phyloP scores from a whole-genome alignment of 1,284 basidiomycete species.

The Ustilago nuda region DNA sequence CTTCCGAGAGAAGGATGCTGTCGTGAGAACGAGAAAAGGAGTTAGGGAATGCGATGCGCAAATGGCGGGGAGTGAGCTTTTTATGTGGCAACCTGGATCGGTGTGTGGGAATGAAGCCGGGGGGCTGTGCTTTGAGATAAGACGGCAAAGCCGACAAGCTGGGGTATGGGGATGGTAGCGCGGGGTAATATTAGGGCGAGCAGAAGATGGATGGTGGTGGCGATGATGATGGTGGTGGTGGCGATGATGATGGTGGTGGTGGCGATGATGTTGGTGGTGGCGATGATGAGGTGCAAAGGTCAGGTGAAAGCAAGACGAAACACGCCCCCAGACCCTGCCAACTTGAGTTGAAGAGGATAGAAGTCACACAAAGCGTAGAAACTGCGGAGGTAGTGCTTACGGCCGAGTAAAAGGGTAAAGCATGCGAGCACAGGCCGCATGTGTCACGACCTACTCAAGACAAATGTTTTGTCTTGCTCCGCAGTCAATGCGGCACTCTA shows the following conservation, averaged over 20 bases:
- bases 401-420: too few relatives aligned
- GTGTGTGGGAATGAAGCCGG: not conserved
- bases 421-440: too few relatives aligned
- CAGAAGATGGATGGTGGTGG: not conserved
- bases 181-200: not conserved
- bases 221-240: not conserved
- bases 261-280: not conserved
- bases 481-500: too few relatives aligned
- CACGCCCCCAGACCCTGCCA: too few relatives aligned
- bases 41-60: not conserved
- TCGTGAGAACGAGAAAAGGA: not conserved
- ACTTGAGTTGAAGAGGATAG: too few relatives aligned
- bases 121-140: not conserved
- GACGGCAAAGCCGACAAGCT: not conserved
- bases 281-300: not conserved
- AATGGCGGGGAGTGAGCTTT: not conserved
- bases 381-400: too few relatives aligned
- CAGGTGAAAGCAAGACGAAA: not conserved
- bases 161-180: not conserved
- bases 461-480: too few relatives aligned
- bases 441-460: too few relatives aligned
- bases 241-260: not conserved
- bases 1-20: not conserved
- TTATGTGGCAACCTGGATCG: not conserved
- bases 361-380: too few relatives aligned